Base-by-base conservation (phyloP, 1,139 yeast genomes). In the Blastobotrys elegans region DNA sequence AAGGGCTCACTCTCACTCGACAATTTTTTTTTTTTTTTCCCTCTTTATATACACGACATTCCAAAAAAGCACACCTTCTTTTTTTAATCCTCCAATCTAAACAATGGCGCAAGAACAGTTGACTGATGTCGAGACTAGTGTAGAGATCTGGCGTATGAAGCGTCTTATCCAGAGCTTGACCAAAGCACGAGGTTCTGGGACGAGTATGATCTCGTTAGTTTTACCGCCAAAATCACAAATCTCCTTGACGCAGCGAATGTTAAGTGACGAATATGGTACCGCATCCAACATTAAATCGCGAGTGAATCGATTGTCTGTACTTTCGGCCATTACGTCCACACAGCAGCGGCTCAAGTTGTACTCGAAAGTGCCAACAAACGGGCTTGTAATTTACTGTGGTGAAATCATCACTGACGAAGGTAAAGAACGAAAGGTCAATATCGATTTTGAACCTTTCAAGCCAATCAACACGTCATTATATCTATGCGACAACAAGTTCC, bases 71-170 rank as follows among this genome's bases (percentile, higher is more conserved):
- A 13, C 14, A 10, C 13, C 10, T 33, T 8, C 36, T 10, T 10
- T 8, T 10, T 17, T 33, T 14, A 10, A 10, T n/a, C 13, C 18
- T 34, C 18, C 17, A 30, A 30, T 16, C 33, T 16, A 30, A 33
- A 33, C 8, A 33, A 17, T 33, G 13, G 17, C 20, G 5, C 17
- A 33, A 14, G 26, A 30, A 30, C 33, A 30, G 33, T 13, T 30
- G n/a, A 30, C 6, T 30, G 33, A 30, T 30, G 97, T 97, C 45
- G 97, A 92, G 68, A 89, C 86, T 74, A 90, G 89, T 72, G 92
- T 92, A 68, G 96, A 92, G 75, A 89, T 92, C 74, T 92, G 98
- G 98, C 92, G 92, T 81, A 84, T 92, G 77, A 90, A 90, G 76
- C 92, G 92, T 72, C 61, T 65, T 46, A 65, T 65, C 56, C 84